Evolutionary conservation across 345 rosid species (phyloP).

Genomic region (Melastoma malabathricum): DNA sequence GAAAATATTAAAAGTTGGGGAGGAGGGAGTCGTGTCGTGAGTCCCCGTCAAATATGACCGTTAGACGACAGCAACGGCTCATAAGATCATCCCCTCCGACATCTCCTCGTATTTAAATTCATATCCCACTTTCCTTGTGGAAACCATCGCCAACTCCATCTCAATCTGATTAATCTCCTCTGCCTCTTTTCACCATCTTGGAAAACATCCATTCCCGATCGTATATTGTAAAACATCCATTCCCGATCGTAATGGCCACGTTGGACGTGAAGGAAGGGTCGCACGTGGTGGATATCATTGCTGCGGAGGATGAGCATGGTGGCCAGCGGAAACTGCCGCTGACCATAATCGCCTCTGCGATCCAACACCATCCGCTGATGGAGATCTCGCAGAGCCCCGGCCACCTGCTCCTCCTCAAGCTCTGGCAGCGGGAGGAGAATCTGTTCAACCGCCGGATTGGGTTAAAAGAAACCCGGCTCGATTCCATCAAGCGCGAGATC

Average conservation of each 20-base stretch:
- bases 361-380: slow-evolving; percentile 78
- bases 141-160: slow-evolving; percentile 1
- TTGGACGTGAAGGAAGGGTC: slow-evolving; percentile 43
- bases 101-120: no score
- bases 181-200: no score
- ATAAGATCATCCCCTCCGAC: no score
- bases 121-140: slow-evolving; percentile 4
- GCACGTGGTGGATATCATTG: slow-evolving; percentile 74
- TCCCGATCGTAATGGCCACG: neutral
- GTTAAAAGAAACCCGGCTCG: slow-evolving; percentile 51
- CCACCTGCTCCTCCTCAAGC: slow-evolving; percentile 74
- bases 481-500: slow-evolving; percentile 65
- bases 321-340: slow-evolving; percentile 22
- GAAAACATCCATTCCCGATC: no score
- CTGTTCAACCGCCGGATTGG: slow-evolving; percentile 35
- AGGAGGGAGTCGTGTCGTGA: no score
- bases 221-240: no score
- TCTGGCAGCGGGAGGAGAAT: slow-evolving; percentile 90
- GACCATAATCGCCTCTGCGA: slow-evolving; percentile 28
- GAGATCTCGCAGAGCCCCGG: slow-evolving; percentile 93
- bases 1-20: no score
- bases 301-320: slow-evolving; percentile 50
- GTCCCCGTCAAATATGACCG: no score
- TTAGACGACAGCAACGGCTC: no score
- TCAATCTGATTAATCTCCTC: neutral